These are phyloP conservation scores for Phyllosticta paracitricarpa DNA, from an alignment of 2,329 filamentous ascomycete species.

Conservation along the genomic window DNA sequence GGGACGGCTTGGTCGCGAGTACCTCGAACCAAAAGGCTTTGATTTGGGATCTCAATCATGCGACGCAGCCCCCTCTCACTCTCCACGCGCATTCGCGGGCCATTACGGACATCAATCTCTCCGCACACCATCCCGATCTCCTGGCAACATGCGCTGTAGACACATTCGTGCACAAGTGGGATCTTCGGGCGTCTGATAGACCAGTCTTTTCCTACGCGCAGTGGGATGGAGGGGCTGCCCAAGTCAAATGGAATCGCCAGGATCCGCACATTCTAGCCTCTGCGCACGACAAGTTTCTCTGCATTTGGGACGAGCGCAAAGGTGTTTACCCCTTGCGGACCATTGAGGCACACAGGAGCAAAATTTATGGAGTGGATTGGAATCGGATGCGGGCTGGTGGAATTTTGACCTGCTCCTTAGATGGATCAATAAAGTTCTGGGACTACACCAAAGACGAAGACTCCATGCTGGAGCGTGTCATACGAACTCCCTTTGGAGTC, in stretches of 20 bases:
- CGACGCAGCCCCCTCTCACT: conserved; percentile 33
- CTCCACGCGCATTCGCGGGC: conserved; percentile 77
- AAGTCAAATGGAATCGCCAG: conserved; percentile 90
- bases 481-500: conserved; percentile 74
- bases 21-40: conserved; percentile 91
- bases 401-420: conserved; percentile 79
- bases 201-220: conserved; percentile 46
- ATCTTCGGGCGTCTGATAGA: conserved; percentile 62
- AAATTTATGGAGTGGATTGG: conserved; percentile 95
- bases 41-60: conserved; percentile 75
- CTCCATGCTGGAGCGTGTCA: conserved; percentile 50
- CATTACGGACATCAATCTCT: conserved; percentile 95
- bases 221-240: conserved; percentile 86
- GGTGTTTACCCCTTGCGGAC: conserved; percentile 69
- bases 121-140: conserved; percentile 79
- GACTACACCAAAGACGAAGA: conserved; percentile 56
- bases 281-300: conserved; percentile 76
- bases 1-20: conserved; percentile 88
- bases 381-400: conserved; percentile 64
- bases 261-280: conserved; percentile 81
- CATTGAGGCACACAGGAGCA: conserved; percentile 80
- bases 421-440: conserved; percentile 91
- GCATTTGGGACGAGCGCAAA: conserved; percentile 83
- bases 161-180: conserved; percentile 89
- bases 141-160: conserved; percentile 87